Evolutionary conservation across 305 asterid genomes (phyloP).

Genomic region (Fraxinus sp.): DNA sequence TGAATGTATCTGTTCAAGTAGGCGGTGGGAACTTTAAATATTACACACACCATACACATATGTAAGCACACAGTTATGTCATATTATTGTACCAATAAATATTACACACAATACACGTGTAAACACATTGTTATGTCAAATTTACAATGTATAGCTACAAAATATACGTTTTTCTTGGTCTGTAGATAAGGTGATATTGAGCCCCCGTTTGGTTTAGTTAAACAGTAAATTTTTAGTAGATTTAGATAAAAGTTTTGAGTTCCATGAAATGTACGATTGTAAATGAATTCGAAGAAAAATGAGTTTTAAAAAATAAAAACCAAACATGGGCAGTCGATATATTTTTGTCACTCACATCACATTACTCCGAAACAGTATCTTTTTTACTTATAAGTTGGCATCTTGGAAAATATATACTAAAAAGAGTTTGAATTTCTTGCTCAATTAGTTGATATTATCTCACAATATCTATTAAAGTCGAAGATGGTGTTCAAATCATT

Average conservation of each 20-base stretch:
- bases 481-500: not conserved
- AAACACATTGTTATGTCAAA: constrained; percentile 10
- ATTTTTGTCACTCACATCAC: too few relatives aligned
- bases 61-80: too few relatives aligned
- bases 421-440: not conserved
- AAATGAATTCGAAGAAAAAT: too few relatives aligned
- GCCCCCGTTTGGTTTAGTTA: not conserved
- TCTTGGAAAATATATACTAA: not conserved
- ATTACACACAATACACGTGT: constrained; percentile 16
- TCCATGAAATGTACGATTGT: too few relatives aligned
- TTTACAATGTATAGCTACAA: not conserved
- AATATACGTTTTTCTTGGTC: not conserved
- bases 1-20: constrained; percentile 22
- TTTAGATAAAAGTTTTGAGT: too few relatives aligned
- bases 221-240: not conserved
- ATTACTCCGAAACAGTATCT: too few relatives aligned
- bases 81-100: not conserved
- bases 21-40: constrained; percentile 20
- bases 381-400: not conserved
- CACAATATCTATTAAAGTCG: not conserved
- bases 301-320: too few relatives aligned
- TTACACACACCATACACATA: constrained; percentile 12
- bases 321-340: too few relatives aligned
- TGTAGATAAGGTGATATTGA: not conserved
- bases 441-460: not conserved